phyloP scores from a whole-genome alignment of 1,284 basidiomycete genomes.

The Ustilago hordei region DNA sequence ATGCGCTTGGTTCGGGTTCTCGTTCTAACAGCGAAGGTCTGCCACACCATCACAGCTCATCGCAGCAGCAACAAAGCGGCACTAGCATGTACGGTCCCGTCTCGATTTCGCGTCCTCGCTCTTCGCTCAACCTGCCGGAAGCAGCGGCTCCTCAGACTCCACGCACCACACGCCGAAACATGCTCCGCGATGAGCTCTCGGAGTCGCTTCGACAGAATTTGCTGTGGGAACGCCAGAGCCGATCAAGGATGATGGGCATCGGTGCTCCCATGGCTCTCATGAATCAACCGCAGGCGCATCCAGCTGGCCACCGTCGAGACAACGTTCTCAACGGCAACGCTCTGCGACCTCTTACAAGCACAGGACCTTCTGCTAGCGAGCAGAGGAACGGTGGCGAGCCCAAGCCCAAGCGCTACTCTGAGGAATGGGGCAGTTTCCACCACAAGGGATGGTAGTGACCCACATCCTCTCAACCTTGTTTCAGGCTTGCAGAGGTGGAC shows the following conservation, averaged over 20 bases:
- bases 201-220: constrained; percentile 85
- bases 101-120: constrained; percentile 44
- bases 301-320: constrained; percentile 26
- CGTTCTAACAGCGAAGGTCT: constrained; percentile 53
- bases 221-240: constrained; percentile 79
- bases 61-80: constrained; percentile 14
- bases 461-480: background rate
- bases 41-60: constrained; percentile 25
- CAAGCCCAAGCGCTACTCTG: constrained; percentile 46
- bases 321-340: constrained; percentile 56
- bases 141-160: constrained; percentile 80
- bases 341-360: constrained; percentile 58
- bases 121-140: constrained; percentile 48
- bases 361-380: constrained; percentile 22
- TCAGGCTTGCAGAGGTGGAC: background rate
- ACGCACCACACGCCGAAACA: constrained; percentile 82
- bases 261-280: constrained; percentile 40
- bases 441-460: constrained; percentile 61
- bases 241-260: constrained; percentile 65
- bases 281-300: constrained; percentile 22
- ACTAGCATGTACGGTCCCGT: constrained; percentile 30
- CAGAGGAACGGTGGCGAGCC: constrained; percentile 22
- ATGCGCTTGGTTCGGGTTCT: constrained; percentile 36
- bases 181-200: constrained; percentile 85
- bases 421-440: constrained; percentile 64